phyloP scores from a whole-genome alignment of 305 asterid species.

The Fraxinus velutina region DNA sequence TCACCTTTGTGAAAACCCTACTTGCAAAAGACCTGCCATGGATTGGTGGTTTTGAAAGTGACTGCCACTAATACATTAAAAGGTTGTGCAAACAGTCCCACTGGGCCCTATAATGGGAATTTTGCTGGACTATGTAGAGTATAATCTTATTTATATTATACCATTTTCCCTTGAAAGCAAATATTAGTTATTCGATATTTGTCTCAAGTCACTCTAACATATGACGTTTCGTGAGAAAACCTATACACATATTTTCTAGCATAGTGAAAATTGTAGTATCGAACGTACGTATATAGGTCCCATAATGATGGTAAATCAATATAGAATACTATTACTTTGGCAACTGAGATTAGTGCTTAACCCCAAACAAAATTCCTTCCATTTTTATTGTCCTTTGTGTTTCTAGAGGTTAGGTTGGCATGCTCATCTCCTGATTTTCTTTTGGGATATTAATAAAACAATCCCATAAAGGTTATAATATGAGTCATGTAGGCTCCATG shows the following conservation, averaged over 20 bases:
- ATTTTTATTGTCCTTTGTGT: not conserved
- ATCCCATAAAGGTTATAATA: not conserved
- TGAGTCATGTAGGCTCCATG: not conserved
- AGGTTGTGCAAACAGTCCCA: conserved; percentile 16
- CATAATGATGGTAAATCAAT: not conserved
- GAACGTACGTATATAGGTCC: not conserved
- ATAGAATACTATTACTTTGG: not conserved
- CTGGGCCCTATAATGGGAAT: not conserved
- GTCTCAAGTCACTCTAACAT: not conserved
- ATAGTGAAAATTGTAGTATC: not conserved
- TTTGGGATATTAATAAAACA: not conserved
- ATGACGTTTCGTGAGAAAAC: not conserved
- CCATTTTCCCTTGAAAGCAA: not conserved
- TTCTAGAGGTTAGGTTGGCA: not conserved
- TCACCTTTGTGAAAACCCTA: conserved; percentile 39
- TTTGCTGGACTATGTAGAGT: not conserved
- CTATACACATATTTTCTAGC: not conserved
- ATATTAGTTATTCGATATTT: not conserved
- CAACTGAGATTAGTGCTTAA: not conserved
- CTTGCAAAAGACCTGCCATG: conserved; percentile 22
- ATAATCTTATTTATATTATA: not conserved
- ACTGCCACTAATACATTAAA: conserved; percentile 28
- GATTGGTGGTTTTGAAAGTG: conserved; percentile 37
- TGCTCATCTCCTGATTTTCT: not conserved
- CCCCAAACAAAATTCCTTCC: not conserved